Percentiles rank a stretch among this genome's conserved stretches.
These are phyloP conservation scores for Spatholobus suberectus DNA, from an alignment of 306 rosid genomes.

Conservation along the genomic window DNA sequence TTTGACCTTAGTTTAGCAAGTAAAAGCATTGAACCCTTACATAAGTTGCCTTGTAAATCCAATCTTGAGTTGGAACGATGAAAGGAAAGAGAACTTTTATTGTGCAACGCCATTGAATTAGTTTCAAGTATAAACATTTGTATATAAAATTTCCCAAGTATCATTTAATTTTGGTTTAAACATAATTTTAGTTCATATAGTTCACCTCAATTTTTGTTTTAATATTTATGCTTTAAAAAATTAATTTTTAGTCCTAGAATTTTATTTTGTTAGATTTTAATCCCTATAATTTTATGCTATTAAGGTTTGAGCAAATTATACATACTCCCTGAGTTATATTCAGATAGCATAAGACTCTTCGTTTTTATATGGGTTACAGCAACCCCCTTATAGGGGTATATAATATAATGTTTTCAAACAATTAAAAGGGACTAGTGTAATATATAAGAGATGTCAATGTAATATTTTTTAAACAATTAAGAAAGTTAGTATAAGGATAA, in stretches of 20 bases:
- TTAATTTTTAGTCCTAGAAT: background rate
- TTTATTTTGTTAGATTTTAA: background rate
- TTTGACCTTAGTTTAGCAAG: background rate
- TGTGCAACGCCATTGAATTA: background rate
- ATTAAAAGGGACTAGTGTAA: too few relatives aligned
- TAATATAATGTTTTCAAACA: too few relatives aligned
- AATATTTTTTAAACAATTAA: too few relatives aligned
- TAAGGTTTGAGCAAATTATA: too few relatives aligned
- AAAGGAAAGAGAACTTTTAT: background rate
- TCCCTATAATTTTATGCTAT: background rate
- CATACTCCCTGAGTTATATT: too few relatives aligned
- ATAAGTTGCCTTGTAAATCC: slow-evolving; percentile 3
- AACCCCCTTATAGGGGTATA: too few relatives aligned
- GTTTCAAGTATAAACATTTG: background rate
- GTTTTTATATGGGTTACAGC: too few relatives aligned
- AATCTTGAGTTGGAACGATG: slow-evolving; percentile 6
- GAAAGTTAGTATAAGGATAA: too few relatives aligned
- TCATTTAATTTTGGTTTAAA: background rate
- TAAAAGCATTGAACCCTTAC: background rate
- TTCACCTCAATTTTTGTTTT: background rate
- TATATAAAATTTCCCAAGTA: background rate
- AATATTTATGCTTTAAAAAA: background rate
- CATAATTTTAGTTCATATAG: background rate
- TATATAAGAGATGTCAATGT: too few relatives aligned
- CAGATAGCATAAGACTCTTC: too few relatives aligned